A percentile compares a stretch with the other conserved stretches of the same genome.
These are phyloP conservation scores for Pythium biforme DNA, from an alignment of 352 stramenopile species.

Conservation along the genomic window DNA sequence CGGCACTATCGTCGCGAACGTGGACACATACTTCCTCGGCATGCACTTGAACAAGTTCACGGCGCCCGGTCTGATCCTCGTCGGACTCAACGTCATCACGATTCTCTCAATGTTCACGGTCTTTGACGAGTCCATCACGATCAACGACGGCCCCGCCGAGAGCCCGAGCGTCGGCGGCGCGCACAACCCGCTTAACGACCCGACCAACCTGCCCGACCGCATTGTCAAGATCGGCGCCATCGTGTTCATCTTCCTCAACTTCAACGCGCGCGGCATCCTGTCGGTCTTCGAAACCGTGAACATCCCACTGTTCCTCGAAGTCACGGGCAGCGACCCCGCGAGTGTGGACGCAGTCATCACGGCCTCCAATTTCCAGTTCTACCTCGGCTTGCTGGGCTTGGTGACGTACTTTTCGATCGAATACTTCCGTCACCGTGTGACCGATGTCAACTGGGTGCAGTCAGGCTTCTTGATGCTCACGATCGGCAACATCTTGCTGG, in stretches of 20 bases:
- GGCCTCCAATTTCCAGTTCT: slow-evolving; percentile 85
- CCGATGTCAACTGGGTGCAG: slow-evolving; percentile 72
- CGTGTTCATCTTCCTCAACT: slow-evolving; percentile 84
- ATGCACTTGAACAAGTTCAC: slow-evolving; percentile 82
- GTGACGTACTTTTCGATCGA: slow-evolving; percentile 81
- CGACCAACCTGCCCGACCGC: slow-evolving; percentile 54
- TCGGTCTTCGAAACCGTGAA: slow-evolving; percentile 86
- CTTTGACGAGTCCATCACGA: slow-evolving; percentile 52
- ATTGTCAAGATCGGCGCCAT: slow-evolving; percentile 71
- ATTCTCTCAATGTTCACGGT: slow-evolving; percentile 62
- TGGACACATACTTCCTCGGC: slow-evolving; percentile 53
- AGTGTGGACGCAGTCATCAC: slow-evolving; percentile 52
- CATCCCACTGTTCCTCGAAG: slow-evolving; percentile 75
- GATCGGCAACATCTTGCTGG: slow-evolving; percentile 55
- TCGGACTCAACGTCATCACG: slow-evolving; percentile 59
- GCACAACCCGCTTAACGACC: slow-evolving; percentile 50
- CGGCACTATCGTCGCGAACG: slow-evolving; percentile 59
- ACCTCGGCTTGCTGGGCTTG: slow-evolving; percentile 68
- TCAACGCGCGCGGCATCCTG: slow-evolving; percentile 69
- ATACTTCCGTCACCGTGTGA: slow-evolving; percentile 63
- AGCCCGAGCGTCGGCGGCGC: slow-evolving; percentile 35
- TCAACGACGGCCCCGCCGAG: slow-evolving; percentile 59
- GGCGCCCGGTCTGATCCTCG: slow-evolving; percentile 58
- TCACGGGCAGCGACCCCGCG: slow-evolving; percentile 56
- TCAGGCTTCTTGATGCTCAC: slow-evolving; percentile 65